Evolutionary conservation across 1,284 basidiomycete genomes (phyloP), one percentile per base, ranked within the genome.

Genomic region (Cutaneotrichosporon cutaneum): DNA sequence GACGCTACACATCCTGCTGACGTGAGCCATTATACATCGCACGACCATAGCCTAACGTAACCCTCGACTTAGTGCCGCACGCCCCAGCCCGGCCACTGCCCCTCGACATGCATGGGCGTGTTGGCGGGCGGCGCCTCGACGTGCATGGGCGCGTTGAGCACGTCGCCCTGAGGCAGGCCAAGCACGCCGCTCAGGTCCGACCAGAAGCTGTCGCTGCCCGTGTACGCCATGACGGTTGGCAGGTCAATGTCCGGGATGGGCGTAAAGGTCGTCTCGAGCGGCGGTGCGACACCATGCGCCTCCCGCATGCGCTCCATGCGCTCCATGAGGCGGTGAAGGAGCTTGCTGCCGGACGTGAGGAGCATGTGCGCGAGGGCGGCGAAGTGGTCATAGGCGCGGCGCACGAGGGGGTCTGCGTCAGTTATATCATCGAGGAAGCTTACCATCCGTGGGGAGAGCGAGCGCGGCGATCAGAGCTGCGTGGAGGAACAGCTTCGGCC

Each of bases 401-500:
- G 56, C 16, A 56, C 56, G 22, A 62, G 55, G 4, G 56, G 36
- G 51, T 61, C 60, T 59, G 56, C 21, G 44, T 50, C 32, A 56
- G 59, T 27, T 8, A 8, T 14, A 3, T 16, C 35, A 4, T 7
- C 4, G 35, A 21, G 16, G 13, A 18, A n/a, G 47, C 56, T 54
- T 35, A 62, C 61, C 62, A 3, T 67, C 61, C 1, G 48, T 50
- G 9, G 60, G 52, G 10, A 65, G 53, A 13, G 52, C 44, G 24
- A 67, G 30, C 2, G 63, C 60, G 0, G 65, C 65, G 18, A 67
- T 60, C 8, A 67, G 53, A 0, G 60, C 51, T 4, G 63, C 54
- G 53, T 67, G 63, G 13, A 62, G 51, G 35, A 67, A 64, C 30
- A 67, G 56, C 44, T 60, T 67, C 9, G 65, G 65, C 65, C 65